A percentile compares a stretch with the other conserved stretches of the same genome.
phyloP scores from a whole-genome alignment of 1,284 basidiomycete genomes.

The Ganoderma leucocontextum region DNA sequence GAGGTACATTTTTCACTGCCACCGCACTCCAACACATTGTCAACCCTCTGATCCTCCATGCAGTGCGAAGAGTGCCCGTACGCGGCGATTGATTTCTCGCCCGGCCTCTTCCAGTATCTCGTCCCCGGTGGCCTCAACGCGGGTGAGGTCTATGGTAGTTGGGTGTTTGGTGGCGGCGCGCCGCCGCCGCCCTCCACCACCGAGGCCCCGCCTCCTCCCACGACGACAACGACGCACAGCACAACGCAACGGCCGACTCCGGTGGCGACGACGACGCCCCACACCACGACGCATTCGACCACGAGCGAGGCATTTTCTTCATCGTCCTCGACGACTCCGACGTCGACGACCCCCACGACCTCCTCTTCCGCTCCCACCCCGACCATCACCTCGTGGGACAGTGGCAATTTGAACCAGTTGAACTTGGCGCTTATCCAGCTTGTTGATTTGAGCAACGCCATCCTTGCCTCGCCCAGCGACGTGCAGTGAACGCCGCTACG shows the following conservation, averaged over 20 bases:
- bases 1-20: constrained; percentile 29
- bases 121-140: constrained; percentile 42
- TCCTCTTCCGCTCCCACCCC: constrained; percentile 17
- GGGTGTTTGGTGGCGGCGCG: constrained; percentile 32
- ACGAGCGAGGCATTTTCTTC: background rate
- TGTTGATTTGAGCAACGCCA: constrained; percentile 19
- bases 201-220: constrained; percentile 7
- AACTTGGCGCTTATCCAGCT: constrained; percentile 35
- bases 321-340: constrained; percentile 10
- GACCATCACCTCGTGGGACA: constrained; percentile 27
- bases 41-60: background rate
- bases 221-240: constrained; percentile 19
- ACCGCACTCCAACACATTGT: background rate
- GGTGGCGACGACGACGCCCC: constrained; percentile 20
- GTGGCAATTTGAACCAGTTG: constrained; percentile 34
- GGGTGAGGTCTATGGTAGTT: constrained; percentile 32
- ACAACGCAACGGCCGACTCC: constrained; percentile 26
- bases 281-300: constrained; percentile 14
- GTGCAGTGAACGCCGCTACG: background rate
- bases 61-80: constrained; percentile 77
- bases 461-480: constrained; percentile 3
- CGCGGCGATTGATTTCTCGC: constrained; percentile 82
- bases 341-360: constrained; percentile 16
- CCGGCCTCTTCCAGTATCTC: constrained; percentile 75
- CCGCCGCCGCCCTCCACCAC: constrained; percentile 20